Evolutionary conservation across 306 rosid species (phyloP).

Genomic region (Vicia faba): DNA sequence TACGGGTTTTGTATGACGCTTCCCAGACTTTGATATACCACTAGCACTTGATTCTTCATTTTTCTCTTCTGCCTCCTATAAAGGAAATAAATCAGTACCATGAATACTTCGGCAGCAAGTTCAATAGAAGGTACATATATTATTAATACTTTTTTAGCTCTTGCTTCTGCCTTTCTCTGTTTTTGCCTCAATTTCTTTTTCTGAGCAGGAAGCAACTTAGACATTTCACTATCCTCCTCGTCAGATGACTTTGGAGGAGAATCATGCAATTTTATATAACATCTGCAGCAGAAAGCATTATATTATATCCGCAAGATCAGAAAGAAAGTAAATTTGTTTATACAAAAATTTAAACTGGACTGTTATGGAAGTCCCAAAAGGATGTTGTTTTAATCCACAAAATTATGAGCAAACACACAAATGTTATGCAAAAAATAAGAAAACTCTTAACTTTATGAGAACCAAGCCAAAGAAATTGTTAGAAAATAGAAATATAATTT

Average conservation of each 20-base stretch:
- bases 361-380: conserved; percentile 13
- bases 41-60: conserved; percentile 71
- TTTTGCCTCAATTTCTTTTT: conserved; percentile 98
- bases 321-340: conserved; percentile 12
- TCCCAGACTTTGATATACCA: conserved; percentile 80
- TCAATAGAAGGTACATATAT: conserved; percentile 33
- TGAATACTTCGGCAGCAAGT: conserved; percentile 30
- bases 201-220: conserved; percentile 93
- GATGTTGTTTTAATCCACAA: conserved; percentile 9
- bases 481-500: not conserved
- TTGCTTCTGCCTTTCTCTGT: conserved; percentile 95
- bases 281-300: conserved; percentile 56
- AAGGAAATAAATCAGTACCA: conserved; percentile 35
- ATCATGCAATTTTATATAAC: conserved; percentile 86
- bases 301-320: conserved; percentile 33
- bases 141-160: conserved; percentile 80
- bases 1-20: conserved; percentile 82
- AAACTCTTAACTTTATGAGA: conserved; percentile 7
- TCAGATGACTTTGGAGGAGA: conserved; percentile 77
- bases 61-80: conserved; percentile 92
- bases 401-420: conserved; percentile 15
- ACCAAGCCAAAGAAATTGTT: not conserved
- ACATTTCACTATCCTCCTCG: conserved; percentile 80
- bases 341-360: not conserved
- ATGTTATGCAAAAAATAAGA: not conserved